These are phyloP conservation scores for Fusarium keratoplasticum DNA, from an alignment of 2,329 filamentous ascomycete genomes.

Conservation along the genomic window DNA sequence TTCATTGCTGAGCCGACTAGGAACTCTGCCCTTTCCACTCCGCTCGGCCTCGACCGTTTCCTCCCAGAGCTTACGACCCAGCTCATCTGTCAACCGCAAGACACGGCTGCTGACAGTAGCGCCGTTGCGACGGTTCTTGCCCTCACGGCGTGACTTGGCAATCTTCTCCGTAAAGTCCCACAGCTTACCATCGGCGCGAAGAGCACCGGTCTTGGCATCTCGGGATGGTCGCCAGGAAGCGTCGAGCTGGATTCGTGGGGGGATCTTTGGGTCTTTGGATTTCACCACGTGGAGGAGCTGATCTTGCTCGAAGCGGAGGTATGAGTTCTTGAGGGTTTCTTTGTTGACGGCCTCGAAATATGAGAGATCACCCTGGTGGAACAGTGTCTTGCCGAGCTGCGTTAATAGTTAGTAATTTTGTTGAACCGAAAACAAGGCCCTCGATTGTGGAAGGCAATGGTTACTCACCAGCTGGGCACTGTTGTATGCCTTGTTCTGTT, in stretches of 20 bases:
- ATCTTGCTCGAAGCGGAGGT: slow-evolving; percentile 88
- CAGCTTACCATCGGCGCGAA: slow-evolving; percentile 78
- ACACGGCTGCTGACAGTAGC: slow-evolving; percentile 88
- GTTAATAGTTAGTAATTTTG: slow-evolving; percentile 18
- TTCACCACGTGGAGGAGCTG: slow-evolving; percentile 84
- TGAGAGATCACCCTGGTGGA: slow-evolving; percentile 95
- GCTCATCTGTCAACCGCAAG: slow-evolving; percentile 77
- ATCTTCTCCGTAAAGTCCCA: slow-evolving; percentile 96
- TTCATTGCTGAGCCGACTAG: slow-evolving; percentile 61
- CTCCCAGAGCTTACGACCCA: slow-evolving; percentile 78
- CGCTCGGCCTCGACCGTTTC: slow-evolving; percentile 58
- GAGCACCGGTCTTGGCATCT: slow-evolving; percentile 67
- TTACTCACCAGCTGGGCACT: slow-evolving; percentile 79
- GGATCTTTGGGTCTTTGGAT: slow-evolving; percentile 71
- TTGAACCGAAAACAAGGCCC: background rate
- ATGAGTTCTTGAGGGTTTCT: slow-evolving; percentile 95
- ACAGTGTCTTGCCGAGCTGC: slow-evolving; percentile 92
- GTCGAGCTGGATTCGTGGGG: slow-evolving; percentile 74
- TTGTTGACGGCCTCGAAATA: slow-evolving; percentile 99
- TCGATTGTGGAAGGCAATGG: background rate
- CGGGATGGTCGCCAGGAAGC: slow-evolving; percentile 80
- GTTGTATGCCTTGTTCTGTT: slow-evolving; percentile 80
- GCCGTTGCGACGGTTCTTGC: slow-evolving; percentile 95
- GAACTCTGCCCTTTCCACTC: slow-evolving; percentile 50
- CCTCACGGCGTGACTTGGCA: slow-evolving; percentile 83